Evolutionary conservation across 2,329 filamentous ascomycete species (phyloP).

Genomic region (Pseudogymnoascus sp.): DNA sequence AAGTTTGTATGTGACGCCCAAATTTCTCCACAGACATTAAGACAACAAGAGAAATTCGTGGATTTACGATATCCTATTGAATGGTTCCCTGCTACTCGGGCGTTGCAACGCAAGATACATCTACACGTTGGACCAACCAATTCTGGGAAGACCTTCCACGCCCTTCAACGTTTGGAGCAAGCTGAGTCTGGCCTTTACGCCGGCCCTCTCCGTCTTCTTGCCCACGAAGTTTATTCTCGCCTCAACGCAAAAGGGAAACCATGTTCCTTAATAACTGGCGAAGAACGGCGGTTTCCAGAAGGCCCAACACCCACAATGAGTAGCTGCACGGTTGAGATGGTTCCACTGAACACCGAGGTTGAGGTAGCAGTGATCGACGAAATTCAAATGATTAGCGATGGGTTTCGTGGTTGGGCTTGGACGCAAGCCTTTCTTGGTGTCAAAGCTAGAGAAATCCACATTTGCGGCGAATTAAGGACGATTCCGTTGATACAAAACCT

Average conservation of each 20-base stretch:
- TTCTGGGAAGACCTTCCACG: constrained; percentile 95
- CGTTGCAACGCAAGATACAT: constrained; percentile 74
- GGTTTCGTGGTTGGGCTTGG: constrained; percentile 85
- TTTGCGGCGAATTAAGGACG: constrained; percentile 82
- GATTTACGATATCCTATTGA: constrained; percentile 84
- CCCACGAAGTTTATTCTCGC: constrained; percentile 90
- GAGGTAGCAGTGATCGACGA: constrained; percentile 97
- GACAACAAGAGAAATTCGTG: constrained; percentile 53
- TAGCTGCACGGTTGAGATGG: constrained; percentile 95
- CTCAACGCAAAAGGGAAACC: constrained; percentile 67
- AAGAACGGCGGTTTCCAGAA: constrained; percentile 68
- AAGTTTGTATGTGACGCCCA: constrained; percentile 50
- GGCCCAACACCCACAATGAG: constrained; percentile 51
- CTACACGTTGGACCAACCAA: constrained; percentile 95
- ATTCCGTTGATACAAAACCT: constrained; percentile 71
- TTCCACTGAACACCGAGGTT: constrained; percentile 38
- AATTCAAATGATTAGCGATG: constrained; percentile 90
- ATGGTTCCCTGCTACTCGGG: constrained; percentile 81
- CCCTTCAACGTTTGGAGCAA: constrained; percentile 72
- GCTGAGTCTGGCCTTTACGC: constrained; percentile 77
- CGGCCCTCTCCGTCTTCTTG: constrained; percentile 77
- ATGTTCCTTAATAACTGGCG: constrained; percentile 81
- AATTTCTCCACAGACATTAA: constrained; percentile 41
- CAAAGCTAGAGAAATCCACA: constrained; percentile 78
- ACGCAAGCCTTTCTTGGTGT: constrained; percentile 82